phyloP scores from a whole-genome alignment of 2,329 filamentous ascomycete species.

The Lecanicillium sp. region DNA sequence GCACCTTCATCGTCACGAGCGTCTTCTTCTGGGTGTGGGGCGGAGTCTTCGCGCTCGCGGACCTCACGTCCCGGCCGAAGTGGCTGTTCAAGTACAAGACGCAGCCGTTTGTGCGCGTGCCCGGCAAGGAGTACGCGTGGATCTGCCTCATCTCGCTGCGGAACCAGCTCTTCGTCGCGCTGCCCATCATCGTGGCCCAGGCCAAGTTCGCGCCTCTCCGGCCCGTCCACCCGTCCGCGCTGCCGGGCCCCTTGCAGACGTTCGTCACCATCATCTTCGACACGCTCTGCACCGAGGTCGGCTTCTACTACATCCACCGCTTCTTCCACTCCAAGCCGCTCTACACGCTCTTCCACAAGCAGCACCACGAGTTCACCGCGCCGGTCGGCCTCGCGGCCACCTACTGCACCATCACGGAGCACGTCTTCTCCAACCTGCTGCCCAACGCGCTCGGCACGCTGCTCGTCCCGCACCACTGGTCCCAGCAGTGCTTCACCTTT shows the following conservation, averaged over 20 bases:
- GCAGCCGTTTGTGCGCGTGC: conserved; percentile 35
- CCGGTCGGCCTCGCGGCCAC: conserved; percentile 45
- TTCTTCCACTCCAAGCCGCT: conserved; percentile 38
- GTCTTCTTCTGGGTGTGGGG: conserved; percentile 36
- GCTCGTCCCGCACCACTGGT: conserved; percentile 17
- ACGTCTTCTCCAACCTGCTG: conserved; percentile 42
- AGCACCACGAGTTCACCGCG: conserved; percentile 46
- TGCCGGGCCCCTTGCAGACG: conserved; percentile 12
- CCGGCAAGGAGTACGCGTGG: conserved; percentile 11
- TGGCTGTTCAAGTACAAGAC: conserved; percentile 44
- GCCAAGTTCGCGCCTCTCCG: not conserved
- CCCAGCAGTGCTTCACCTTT: conserved; percentile 16
- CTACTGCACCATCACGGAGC: conserved; percentile 46
- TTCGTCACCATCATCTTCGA: conserved; percentile 15
- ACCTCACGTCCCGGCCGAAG: conserved; percentile 33
- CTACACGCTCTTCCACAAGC: conserved; percentile 44
- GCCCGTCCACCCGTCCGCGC: conserved; percentile 3
- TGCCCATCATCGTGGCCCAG: conserved; percentile 3
- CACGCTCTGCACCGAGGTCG: conserved; percentile 27
- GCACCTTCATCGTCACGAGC: conserved; percentile 31
- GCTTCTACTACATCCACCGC: conserved; percentile 48
- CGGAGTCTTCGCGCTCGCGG: conserved; percentile 29
- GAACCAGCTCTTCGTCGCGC: conserved; percentile 34
- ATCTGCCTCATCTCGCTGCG: conserved; percentile 30
- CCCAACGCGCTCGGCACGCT: conserved; percentile 34